These are phyloP conservation scores for Mycosphaerella sp. DNA, from an alignment of 2,329 filamentous ascomycete species.

Conservation along the genomic window DNA sequence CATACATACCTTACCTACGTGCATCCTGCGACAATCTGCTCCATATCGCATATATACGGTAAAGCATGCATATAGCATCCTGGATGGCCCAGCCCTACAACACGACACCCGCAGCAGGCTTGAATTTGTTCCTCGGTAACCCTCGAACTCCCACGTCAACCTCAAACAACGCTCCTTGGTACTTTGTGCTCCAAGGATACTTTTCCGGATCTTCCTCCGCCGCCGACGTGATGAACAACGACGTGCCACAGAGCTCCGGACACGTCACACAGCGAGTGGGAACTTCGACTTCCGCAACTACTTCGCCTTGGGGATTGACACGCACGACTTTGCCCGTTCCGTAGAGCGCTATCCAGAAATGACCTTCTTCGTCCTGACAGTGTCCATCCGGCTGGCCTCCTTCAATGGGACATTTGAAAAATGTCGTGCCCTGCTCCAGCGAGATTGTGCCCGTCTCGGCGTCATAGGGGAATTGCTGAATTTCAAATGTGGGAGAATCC, in stretches of 20 bases:
- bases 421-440: slow-evolving; percentile 57
- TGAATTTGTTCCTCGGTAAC: slow-evolving; percentile 58
- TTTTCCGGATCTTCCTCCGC: slow-evolving; percentile 60
- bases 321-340: slow-evolving; percentile 69
- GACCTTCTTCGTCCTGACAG: slow-evolving; percentile 74
- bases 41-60: too few relatives aligned
- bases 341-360: slow-evolving; percentile 83
- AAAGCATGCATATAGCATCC: too few relatives aligned
- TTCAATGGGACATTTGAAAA: slow-evolving; percentile 63
- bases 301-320: slow-evolving; percentile 60
- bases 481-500: slow-evolving; percentile 63
- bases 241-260: slow-evolving; percentile 66
- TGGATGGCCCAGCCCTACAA: neutral
- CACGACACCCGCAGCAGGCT: slow-evolving; percentile 31
- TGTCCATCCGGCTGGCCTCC: slow-evolving; percentile 72
- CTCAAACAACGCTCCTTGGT: slow-evolving; percentile 66
- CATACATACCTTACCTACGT: too few relatives aligned
- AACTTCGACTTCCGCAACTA: slow-evolving; percentile 67
- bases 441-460: slow-evolving; percentile 55
- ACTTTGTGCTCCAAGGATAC: slow-evolving; percentile 55
- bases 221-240: slow-evolving; percentile 74
- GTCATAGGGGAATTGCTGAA: slow-evolving; percentile 71
- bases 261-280: slow-evolving; percentile 78
- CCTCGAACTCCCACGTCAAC: slow-evolving; percentile 70
- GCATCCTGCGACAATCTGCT: too few relatives aligned